phyloP scores from a whole-genome alignment of 768 basidiomycete genomes.

The Psilocybe azurescens region DNA sequence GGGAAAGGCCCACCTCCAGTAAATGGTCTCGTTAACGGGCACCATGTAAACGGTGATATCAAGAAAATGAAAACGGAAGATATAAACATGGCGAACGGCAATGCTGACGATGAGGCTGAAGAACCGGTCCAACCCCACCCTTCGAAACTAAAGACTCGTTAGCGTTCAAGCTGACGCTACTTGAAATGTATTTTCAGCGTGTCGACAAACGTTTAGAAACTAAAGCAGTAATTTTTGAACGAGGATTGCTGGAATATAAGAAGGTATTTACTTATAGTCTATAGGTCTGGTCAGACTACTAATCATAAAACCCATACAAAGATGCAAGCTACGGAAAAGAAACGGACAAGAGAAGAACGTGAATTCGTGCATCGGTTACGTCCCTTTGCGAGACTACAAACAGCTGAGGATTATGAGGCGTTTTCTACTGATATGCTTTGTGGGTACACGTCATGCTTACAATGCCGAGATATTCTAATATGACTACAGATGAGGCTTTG shows the following conservation, averaged over 20 bases:
- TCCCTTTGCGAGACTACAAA: constrained; percentile 90
- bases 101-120: constrained; percentile 65
- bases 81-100: constrained; percentile 50
- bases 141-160: constrained; percentile 86
- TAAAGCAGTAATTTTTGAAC: constrained; percentile 90
- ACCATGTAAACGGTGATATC: constrained; percentile 44
- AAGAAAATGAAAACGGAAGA: constrained; percentile 54
- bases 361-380: constrained; percentile 90
- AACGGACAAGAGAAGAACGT: constrained; percentile 87
- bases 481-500: constrained; percentile 75
- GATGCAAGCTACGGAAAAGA: constrained; percentile 93
- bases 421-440: constrained; percentile 91
- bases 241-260: constrained; percentile 92
- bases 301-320: constrained; percentile 34
- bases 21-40: constrained; percentile 52
- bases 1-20: constrained; percentile 43
- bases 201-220: constrained; percentile 84
- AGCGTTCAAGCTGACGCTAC: constrained; percentile 83
- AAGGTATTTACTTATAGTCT: constrained; percentile 59
- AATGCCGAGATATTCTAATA: neutral
- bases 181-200: constrained; percentile 92
- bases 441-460: constrained; percentile 41
- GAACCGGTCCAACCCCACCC: constrained; percentile 76
- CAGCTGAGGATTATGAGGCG: constrained; percentile 88
- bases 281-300: constrained; percentile 15